Evolutionary conservation across 23 red algal species (phyloP), one percentile per base, ranked within the genome.

Genomic region (Gracilaria domingensis): DNA sequence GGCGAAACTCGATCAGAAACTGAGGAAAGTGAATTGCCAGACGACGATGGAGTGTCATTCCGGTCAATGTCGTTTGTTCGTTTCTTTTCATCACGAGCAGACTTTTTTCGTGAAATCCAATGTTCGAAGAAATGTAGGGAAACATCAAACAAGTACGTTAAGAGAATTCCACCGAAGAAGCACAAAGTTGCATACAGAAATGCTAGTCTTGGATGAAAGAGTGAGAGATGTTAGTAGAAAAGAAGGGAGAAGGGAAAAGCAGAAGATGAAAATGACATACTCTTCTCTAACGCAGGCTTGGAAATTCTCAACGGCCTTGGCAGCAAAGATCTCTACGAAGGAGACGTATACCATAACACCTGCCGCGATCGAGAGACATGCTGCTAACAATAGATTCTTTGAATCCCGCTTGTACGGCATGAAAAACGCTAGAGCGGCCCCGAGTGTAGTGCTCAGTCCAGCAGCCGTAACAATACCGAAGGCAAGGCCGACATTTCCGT

Each of bases 331-430:
- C 81, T 95, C 93, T 11, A 92, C 71, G 48, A 95, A 95, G 29
- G 93, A 95, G 64, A 95, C 93, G 79, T 95, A 95, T 7, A 84
- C 40, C 93, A 95, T 95, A 8, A 95, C 93, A 17, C 93, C 93
- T 1, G 93, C 93, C 18, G 93, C 93, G 59, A 86, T 75, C 23
- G 84, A 80, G 28, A 95, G 88, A 37, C 85, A 85, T 49, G 85
- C 77, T 58, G 93, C 93, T 28, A 95, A 86, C 28, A 88, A 90
- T 3, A 82, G 67, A 61, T 91, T 90, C 75, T 84, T 82, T 11
- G 75, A 78, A 2, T 71, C 66, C 16, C 71, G 73, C 37, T 80
- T 74, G 70, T 85, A 80, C 26, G 93, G 93, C 67, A 91, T 86
- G 47, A 82, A 33, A 69, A 95, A 95, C 20, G 88, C 93, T 8